Percentiles rank a stretch among this genome's conserved stretches.
Evolutionary conservation across 768 basidiomycete species (phyloP).

Genomic region (Hebeloma cylindrosporum): DNA sequence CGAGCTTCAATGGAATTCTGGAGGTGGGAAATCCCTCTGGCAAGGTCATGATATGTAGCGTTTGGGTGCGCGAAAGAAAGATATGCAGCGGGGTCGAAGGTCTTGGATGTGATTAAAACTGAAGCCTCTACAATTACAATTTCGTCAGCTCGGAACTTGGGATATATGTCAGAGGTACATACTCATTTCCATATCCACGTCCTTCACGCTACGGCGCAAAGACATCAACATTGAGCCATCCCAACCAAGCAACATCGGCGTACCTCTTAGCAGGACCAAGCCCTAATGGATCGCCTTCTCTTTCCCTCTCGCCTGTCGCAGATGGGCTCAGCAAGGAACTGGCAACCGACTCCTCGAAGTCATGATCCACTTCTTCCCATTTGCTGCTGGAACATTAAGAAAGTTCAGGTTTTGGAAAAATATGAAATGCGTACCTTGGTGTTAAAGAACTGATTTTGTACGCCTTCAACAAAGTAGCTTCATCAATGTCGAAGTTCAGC

Average conservation of each 20-base stretch:
- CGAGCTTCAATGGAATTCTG: conserved; percentile 79
- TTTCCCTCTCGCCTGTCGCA: conserved; percentile 46
- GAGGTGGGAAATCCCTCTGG: conserved; percentile 69
- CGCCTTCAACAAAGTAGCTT: conserved; percentile 78
- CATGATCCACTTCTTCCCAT: conserved; percentile 91
- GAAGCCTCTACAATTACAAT: conserved; percentile 56
- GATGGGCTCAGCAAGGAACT: conserved; percentile 38
- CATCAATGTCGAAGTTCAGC: conserved; percentile 70
- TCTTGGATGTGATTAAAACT: conserved; percentile 83
- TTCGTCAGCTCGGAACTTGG: not conserved
- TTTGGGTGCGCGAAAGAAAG: conserved; percentile 90
- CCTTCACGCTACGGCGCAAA: conserved; percentile 56
- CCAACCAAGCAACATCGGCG: conserved; percentile 40
- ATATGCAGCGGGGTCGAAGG: conserved; percentile 93
- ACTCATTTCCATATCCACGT: conserved; percentile 83
- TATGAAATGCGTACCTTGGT: conserved; percentile 65
- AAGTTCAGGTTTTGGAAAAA: no score
- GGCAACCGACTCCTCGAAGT: conserved; percentile 70
- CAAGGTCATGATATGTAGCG: conserved; percentile 89
- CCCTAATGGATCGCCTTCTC: conserved; percentile 61
- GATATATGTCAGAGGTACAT: conserved; percentile 27
- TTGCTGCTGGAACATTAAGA: conserved; percentile 48
- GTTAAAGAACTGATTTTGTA: conserved; percentile 78
- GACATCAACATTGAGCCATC: no score
- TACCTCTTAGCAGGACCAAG: conserved; percentile 50